Evolutionary conservation across 805 yeast genomes (phyloP), one percentile per base, ranked within the genome.

Genomic region (Ogataea ganodermae): DNA sequence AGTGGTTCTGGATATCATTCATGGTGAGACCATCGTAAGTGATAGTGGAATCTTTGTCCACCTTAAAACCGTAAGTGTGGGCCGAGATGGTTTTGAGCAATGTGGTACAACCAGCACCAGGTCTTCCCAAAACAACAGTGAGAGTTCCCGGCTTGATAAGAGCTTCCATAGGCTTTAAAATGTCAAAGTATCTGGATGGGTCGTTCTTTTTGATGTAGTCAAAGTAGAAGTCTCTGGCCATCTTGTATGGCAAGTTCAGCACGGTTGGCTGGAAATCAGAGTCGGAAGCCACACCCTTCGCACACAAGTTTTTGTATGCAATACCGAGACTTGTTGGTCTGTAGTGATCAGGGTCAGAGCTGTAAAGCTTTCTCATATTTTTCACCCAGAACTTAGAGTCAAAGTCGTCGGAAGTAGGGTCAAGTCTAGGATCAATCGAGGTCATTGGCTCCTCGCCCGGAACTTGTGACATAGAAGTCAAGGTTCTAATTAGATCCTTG

Each of bases 31-130:
- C 86, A 56, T 75, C 79, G 62, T 78, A 83, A 9, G 75, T 66
- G 26, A 82, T 69, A 6, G 55, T 52, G 1, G 86, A 73, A 26
- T 72, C 74, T 33, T 63, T 48, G 31, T 71, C 79, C 26, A 83
- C 57, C 26, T 74, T 61, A 61, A 79, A 80, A 50, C 88, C 88
- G 58, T 79, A 77, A 6, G 86, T 79, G 45, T 80, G 78, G 28
- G 81, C 62, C 31, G 84, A 70, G 32, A 83, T 70, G 4, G 86
- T 76, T 57, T 83, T 83, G 57, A 84, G 69, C 42, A 83, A 68
- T 0, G 89, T 83, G 2, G 88, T 76, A 63, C 89, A 84, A 53
- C 90, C 89, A n/a, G 89, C 80, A 59, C 92, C 92, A 1, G 92
- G 92, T 65, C 91, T 77, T 48, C 94, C 92, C 38, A 86, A 69